Percentiles rank a stretch among this genome's conserved stretches.
These are phyloP conservation scores for Petunia secreta DNA, from an alignment of 257 asterid genomes.

Conservation along the genomic window DNA sequence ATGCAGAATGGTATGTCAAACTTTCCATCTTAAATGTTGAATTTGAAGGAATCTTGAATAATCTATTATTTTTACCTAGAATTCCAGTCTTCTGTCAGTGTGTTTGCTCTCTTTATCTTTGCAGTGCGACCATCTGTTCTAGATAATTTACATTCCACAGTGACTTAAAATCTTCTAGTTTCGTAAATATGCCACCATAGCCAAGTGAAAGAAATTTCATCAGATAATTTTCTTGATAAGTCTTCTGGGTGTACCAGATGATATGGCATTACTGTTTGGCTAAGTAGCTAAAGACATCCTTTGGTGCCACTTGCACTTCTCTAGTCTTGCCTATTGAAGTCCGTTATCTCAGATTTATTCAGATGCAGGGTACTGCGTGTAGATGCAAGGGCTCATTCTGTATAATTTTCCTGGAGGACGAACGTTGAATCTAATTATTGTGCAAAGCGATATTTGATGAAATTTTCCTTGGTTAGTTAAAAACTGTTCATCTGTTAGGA, in stretches of 20 bases:
- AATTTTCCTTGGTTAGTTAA: not conserved
- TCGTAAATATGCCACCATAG: not conserved
- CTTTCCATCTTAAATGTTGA: not conserved
- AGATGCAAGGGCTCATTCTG: not conserved
- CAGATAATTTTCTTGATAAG: not conserved
- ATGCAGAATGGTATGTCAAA: constrained; percentile 80
- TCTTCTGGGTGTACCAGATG: not conserved
- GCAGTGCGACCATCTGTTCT: not conserved
- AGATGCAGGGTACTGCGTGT: not conserved
- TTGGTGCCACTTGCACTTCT: not conserved
- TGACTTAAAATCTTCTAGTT: not conserved
- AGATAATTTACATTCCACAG: not conserved
- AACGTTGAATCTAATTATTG: not conserved
- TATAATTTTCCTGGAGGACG: not conserved
- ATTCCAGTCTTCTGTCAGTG: not conserved
- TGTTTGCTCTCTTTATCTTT: not conserved
- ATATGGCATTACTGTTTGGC: not conserved
- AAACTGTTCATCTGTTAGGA: not conserved
- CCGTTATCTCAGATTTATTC: not conserved
- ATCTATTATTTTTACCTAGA: constrained; percentile 1
- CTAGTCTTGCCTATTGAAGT: not conserved
- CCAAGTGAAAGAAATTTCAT: not conserved
- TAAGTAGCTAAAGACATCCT: not conserved
- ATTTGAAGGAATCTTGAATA: not conserved
- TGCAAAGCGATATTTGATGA: not conserved